Base-by-base conservation (phyloP, 108 stramenopile species). In the Schizochytrium sp. region DNA sequence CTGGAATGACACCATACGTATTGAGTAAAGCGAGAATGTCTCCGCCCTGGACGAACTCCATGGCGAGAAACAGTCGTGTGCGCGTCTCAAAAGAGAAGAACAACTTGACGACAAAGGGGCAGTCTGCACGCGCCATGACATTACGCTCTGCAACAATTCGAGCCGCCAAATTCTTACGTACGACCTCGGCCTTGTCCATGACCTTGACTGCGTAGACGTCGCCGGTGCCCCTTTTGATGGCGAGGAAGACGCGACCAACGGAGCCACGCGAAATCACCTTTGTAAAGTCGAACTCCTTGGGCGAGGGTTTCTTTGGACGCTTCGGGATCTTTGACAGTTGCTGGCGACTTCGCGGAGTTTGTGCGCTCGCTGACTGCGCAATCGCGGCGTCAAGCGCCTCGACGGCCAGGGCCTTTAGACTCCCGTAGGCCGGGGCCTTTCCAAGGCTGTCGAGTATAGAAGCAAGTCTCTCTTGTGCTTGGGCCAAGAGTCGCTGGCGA, bases 21-120 rank as follows among this genome's bases (percentile, higher is more conserved):
- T 93, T 94, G 60, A 99, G 91, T 34, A 99, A 89, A 63, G 95
- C 95, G 98, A 99, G 99, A 53, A 99, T 92, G 94, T 99, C 99
- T 3, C 99, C 99, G 2, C 99, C 99, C 16, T 98, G 97, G 72
- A 99, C 90, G 91, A 95, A 99, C 90, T 99, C 99, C 99, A 99
- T 99, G 72, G 96, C 97, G 96, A 98, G 97, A 92, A 97, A 98
- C 21, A 97, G 91, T 88, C 89, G 83, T 58, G 41, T 43, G 18
- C 41, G 58, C 48, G 92, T 92, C 59, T 92, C 89, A 19, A 92
- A 91, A 10, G 92, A 87, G 57, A 51, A 92, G 44, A 21, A 83
- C 6, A 92, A 58, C 72, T 87, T 87, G 10, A 90, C 92, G 57
- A 92, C 83, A 72, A 91, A 92, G 51, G 92, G 92, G 71, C 76